Evolutionary conservation across 1,284 basidiomycete genomes (phyloP).

Genomic region (Trichosporon ovoides): DNA sequence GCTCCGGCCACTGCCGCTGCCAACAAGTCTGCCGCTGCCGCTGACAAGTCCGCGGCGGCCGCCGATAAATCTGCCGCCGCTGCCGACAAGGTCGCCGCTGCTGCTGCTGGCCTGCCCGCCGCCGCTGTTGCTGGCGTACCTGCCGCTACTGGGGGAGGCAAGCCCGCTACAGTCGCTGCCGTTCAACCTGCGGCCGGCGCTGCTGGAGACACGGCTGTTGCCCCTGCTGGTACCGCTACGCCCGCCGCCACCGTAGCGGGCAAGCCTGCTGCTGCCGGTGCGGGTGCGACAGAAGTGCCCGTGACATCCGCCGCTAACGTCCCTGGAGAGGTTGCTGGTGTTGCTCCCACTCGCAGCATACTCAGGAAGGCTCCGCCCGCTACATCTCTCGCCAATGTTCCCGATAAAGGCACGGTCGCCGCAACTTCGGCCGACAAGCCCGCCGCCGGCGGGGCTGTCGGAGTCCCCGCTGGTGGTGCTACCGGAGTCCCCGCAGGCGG

Average conservation of each 20-base stretch:
- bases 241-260: neutral
- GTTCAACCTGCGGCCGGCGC: neutral
- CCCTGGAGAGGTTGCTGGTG: too few species aligned
- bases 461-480: too few species aligned
- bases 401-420: too few species aligned
- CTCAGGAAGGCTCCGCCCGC: too few species aligned
- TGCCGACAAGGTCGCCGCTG: neutral
- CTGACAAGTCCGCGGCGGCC: neutral
- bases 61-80: neutral
- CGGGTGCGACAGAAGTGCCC: neutral
- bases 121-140: neutral
- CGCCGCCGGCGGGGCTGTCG: too few species aligned
- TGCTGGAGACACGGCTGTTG: neutral
- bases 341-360: too few species aligned
- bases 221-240: neutral
- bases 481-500: too few species aligned
- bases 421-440: too few species aligned
- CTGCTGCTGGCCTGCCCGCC: neutral
- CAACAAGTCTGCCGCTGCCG: neutral
- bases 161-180: neutral
- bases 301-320: too few species aligned
- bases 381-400: too few species aligned
- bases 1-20: neutral
- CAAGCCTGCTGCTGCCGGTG: neutral
- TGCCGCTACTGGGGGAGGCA: neutral